These are phyloP conservation scores for Tritrichomonas musculus DNA, from an alignment of 208 protist genomes.

Conservation along the genomic window DNA sequence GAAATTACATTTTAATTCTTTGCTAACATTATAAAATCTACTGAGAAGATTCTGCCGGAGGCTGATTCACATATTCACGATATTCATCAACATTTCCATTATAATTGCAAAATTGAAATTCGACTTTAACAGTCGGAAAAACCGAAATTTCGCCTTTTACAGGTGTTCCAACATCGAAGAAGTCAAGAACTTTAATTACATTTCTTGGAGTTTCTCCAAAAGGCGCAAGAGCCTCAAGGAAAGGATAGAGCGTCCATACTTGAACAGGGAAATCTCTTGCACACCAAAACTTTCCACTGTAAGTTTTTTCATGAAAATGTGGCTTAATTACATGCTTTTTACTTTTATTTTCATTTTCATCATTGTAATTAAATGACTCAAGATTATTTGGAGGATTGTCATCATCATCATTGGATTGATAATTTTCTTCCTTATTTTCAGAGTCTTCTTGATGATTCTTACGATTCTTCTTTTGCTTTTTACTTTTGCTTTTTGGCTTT, in stretches of 20 bases:
- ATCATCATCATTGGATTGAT: no score
- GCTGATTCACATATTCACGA: background rate
- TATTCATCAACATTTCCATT: background rate
- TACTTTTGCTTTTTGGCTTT: no score
- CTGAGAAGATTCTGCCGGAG: no score
- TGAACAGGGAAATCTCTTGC: constrained; percentile 2
- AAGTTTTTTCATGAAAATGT: background rate
- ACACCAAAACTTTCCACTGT: constrained; percentile 28
- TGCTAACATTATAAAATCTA: no score
- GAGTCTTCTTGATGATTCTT: no score
- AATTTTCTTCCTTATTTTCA: no score
- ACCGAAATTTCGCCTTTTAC: background rate
- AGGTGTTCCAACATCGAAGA: constrained; percentile 9
- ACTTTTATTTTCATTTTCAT: no score
- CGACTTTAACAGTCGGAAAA: constrained; percentile 2
- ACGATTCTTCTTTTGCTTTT: background rate
- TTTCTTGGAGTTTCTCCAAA: constrained; percentile 3
- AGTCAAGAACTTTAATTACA: background rate
- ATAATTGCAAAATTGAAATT: background rate
- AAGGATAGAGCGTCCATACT: background rate
- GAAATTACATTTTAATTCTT: no score
- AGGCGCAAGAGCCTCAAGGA: background rate
- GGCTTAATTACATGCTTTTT: background rate
- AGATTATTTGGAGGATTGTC: no score
- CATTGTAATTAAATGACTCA: no score